phyloP scores from a whole-genome alignment of 345 rosid genomes.

The Acer campestre region DNA sequence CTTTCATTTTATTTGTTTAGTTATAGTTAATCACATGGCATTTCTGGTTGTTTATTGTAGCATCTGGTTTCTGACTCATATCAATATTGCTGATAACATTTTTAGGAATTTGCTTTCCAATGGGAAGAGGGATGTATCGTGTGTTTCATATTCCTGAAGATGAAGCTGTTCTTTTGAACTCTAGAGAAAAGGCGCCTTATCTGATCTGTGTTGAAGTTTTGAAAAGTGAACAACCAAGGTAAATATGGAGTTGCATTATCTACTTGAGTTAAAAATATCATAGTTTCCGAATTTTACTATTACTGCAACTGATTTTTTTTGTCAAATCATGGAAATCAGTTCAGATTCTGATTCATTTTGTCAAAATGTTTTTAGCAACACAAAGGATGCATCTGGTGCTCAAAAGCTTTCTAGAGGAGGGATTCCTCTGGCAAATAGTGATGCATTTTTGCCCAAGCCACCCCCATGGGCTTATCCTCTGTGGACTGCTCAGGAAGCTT shows the following conservation, averaged over 20 bases:
- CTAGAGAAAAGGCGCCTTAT: slow-evolving; percentile 99
- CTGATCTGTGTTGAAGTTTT: slow-evolving; percentile 87
- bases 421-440: slow-evolving; percentile 97
- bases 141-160: slow-evolving; percentile 98
- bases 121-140: slow-evolving; percentile 95
- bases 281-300: neutral
- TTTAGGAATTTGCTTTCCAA: slow-evolving; percentile 94
- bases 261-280: neutral
- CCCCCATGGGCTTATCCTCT: slow-evolving; percentile 99
- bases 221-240: slow-evolving; percentile 87
- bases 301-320: neutral
- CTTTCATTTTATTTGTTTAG: slow-evolving; percentile 8
- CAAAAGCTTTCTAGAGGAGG: slow-evolving; percentile 97
- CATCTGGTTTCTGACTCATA: slow-evolving; percentile 18
- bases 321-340: slow-evolving; percentile 5
- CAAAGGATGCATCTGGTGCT: slow-evolving; percentile 66
- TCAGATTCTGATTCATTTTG: slow-evolving; percentile 22
- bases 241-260: slow-evolving; percentile 13
- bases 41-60: neutral
- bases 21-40: slow-evolving; percentile 2
- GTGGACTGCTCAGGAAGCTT: slow-evolving; percentile 94
- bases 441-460: slow-evolving; percentile 91
- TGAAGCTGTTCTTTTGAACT: slow-evolving; percentile 95
- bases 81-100: slow-evolving; percentile 24
- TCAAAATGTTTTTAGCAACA: slow-evolving; percentile 50